These are phyloP conservation scores for Penicillium bialowiezense DNA, from an alignment of 495 filamentous ascomycete species.

Conservation along the genomic window DNA sequence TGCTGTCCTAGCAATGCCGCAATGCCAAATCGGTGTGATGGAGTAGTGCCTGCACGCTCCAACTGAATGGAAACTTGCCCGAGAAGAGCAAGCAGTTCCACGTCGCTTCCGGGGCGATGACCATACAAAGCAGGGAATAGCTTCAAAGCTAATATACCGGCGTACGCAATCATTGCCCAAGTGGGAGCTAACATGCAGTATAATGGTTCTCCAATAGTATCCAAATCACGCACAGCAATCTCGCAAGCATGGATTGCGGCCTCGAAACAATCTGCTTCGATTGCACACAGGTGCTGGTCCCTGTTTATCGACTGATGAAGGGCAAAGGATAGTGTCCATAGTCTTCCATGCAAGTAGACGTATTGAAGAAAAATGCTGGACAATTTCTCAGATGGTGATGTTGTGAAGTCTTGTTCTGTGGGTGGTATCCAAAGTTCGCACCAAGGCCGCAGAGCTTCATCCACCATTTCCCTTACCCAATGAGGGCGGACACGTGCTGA, in stretches of 20 bases:
- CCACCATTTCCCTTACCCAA: constrained; percentile 22
- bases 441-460: constrained; percentile 18
- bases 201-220: constrained; percentile 20
- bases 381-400: constrained; percentile 12
- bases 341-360: constrained; percentile 24
- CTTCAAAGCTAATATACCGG: constrained; percentile 20
- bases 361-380: constrained; percentile 20
- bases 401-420: not conserved
- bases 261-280: constrained; percentile 42
- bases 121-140: constrained; percentile 18
- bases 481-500: constrained; percentile 11
- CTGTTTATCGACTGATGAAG: constrained; percentile 11
- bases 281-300: constrained; percentile 31
- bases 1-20: constrained; percentile 28
- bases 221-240: constrained; percentile 22
- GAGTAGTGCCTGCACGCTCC: constrained; percentile 20
- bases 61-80: constrained; percentile 23
- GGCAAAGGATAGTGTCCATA: constrained; percentile 28
- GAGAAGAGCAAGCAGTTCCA: constrained; percentile 22
- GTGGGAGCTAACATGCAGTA: constrained; percentile 33
- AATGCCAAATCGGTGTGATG: constrained; percentile 25
- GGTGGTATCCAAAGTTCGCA: constrained; percentile 16
- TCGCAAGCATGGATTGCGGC: constrained; percentile 33
- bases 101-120: constrained; percentile 9
- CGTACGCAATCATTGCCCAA: constrained; percentile 32